A percentile compares a stretch with the other conserved stretches of the same genome.
phyloP scores from a whole-genome alignment of 805 yeast species.

The Sugiyamaella mastotermitis region DNA sequence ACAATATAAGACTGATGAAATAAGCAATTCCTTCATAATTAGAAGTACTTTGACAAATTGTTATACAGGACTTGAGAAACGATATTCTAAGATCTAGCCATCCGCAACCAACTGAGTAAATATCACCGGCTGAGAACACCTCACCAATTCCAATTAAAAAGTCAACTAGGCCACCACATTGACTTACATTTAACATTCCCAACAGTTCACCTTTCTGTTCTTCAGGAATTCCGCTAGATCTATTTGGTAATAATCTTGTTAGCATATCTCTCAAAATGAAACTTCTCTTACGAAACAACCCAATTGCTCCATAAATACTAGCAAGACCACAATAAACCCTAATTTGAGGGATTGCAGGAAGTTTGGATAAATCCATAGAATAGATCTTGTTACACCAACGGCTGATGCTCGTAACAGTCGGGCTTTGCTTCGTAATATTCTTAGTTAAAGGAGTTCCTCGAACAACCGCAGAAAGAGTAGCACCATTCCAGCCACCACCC shows the following conservation, averaged over 20 bases:
- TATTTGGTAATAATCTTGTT: constrained; percentile 30
- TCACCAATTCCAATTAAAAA: constrained; percentile 45
- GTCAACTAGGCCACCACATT: constrained; percentile 29
- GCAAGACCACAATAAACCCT: constrained; percentile 63
- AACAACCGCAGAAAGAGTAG: constrained; percentile 41
- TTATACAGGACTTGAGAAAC: constrained; percentile 45
- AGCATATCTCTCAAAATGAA: constrained; percentile 64
- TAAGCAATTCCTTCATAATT: constrained; percentile 41
- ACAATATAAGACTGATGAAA: constrained; percentile 49
- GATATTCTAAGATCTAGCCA: constrained; percentile 59
- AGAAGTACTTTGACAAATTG: constrained; percentile 46
- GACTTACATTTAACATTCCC: constrained; percentile 5
- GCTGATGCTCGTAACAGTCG: constrained; percentile 40
- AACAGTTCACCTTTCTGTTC: background rate
- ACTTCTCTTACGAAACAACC: constrained; percentile 59
- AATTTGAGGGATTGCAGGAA: constrained; percentile 50
- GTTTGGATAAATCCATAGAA: constrained; percentile 38
- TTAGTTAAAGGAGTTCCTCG: constrained; percentile 29
- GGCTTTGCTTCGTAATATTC: constrained; percentile 20
- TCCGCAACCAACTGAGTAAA: constrained; percentile 31
- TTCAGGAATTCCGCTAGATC: background rate
- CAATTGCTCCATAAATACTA: constrained; percentile 53
- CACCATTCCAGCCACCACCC: constrained; percentile 42
- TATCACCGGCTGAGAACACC: constrained; percentile 47
- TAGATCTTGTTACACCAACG: constrained; percentile 43